These are phyloP conservation scores for Strigomonas culicis DNA, from an alignment of 208 protist genomes.

Conservation along the genomic window DNA sequence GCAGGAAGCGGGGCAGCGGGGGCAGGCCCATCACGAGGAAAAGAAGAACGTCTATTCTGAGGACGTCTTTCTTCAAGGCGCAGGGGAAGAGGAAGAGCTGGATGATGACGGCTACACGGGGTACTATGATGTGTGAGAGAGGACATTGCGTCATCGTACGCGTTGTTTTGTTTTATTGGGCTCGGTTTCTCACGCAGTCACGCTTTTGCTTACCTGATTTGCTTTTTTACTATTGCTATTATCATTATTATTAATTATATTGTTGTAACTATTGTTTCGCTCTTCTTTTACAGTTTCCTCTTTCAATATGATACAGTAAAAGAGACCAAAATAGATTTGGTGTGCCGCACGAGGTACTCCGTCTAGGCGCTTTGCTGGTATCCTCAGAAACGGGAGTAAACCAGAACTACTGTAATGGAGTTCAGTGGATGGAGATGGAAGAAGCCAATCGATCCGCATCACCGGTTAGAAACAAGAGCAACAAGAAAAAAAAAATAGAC, in stretches of 20 bases:
- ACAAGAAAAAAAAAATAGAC: too few relatives aligned
- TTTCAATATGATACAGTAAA: background rate
- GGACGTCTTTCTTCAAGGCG: constrained; percentile 32
- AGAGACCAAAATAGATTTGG: too few relatives aligned
- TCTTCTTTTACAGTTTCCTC: background rate
- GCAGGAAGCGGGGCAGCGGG: constrained; percentile 11
- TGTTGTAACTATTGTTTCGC: background rate
- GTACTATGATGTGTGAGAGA: constrained; percentile 25
- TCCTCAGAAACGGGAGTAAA: too few relatives aligned
- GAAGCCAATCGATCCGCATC: too few relatives aligned
- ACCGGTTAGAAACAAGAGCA: too few relatives aligned
- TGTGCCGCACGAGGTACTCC: too few relatives aligned
- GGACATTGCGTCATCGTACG: constrained; percentile 11
- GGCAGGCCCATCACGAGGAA: background rate
- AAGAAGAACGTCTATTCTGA: constrained; percentile 31
- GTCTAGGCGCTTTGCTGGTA: too few relatives aligned
- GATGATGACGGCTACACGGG: constrained; percentile 48
- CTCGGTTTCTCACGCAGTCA: too few relatives aligned
- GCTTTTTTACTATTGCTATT: constrained; percentile 11
- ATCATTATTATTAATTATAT: background rate
- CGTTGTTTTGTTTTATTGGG: constrained; percentile 7
- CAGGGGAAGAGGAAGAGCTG: constrained; percentile 34
- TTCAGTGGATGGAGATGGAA: too few relatives aligned
- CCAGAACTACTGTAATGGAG: too few relatives aligned
- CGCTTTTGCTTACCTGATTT: background rate